phyloP scores from a whole-genome alignment of 2,329 filamentous ascomycete genomes.

The Davidsoniella australis region DNA sequence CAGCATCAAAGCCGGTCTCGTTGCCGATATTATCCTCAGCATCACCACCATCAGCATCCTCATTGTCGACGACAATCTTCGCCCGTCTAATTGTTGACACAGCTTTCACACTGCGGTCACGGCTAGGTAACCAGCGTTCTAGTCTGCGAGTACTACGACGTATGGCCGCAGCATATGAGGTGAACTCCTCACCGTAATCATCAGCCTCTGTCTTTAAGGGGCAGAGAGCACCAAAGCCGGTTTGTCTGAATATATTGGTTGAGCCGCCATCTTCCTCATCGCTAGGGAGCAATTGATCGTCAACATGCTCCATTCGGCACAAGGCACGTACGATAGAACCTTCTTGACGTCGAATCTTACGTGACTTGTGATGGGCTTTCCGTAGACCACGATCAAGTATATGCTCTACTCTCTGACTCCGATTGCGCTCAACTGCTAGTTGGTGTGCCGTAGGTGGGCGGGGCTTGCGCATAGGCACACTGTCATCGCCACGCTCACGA shows the following conservation, averaged over 20 bases:
- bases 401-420: slow-evolving; percentile 64
- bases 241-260: slow-evolving; percentile 29
- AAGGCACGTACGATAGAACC: slow-evolving; percentile 51
- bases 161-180: slow-evolving; percentile 48
- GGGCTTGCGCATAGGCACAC: slow-evolving; percentile 42
- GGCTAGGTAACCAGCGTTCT: slow-evolving; percentile 47
- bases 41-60: slow-evolving; percentile 16
- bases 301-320: slow-evolving; percentile 40
- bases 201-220: slow-evolving; percentile 45
- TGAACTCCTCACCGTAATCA: slow-evolving; percentile 61
- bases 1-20: slow-evolving; percentile 19
- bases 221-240: slow-evolving; percentile 46
- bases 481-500: slow-evolving; percentile 22
- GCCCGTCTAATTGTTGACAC: slow-evolving; percentile 29
- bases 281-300: slow-evolving; percentile 42
- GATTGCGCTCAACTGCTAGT: slow-evolving; percentile 61
- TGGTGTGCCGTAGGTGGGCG: slow-evolving; percentile 69
- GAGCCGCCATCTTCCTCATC: slow-evolving; percentile 33
- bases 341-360: slow-evolving; percentile 43
- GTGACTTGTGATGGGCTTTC: slow-evolving; percentile 44
- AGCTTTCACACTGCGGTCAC: slow-evolving; percentile 28
- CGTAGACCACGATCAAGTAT: slow-evolving; percentile 61
- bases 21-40: slow-evolving; percentile 19
- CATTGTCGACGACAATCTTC: slow-evolving; percentile 14
- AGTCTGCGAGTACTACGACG: slow-evolving; percentile 46